These are phyloP conservation scores for Dictyostelium discoideum DNA, from an alignment of 78 protist genomes.

Conservation along the genomic window dicty_2.7 NC_007088.5:8005501-8006000, in stretches of 20 bases:
- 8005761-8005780: background rate
- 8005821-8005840: background rate
- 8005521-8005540: background rate
- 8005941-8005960: slow-evolving; percentile 73
- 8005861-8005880: background rate
- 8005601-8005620: background rate
- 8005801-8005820: background rate
- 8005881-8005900: slow-evolving; percentile 21
- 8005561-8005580: background rate
- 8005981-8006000: slow-evolving; percentile 53
- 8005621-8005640: background rate
- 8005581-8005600: background rate
- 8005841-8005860: background rate
- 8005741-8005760: slow-evolving; percentile 2
- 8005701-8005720: background rate
- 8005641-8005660: background rate
- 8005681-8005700: background rate
- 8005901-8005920: slow-evolving; percentile 62
- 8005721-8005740: background rate
- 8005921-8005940: slow-evolving; percentile 49
- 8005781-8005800: background rate
- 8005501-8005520: background rate
- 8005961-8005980: slow-evolving; percentile 73
- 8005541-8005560: background rate
- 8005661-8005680: background rate